Conservation (phyloP, 1,284 basidiomycete genomes). For the Trichosporon faecale region DNA sequence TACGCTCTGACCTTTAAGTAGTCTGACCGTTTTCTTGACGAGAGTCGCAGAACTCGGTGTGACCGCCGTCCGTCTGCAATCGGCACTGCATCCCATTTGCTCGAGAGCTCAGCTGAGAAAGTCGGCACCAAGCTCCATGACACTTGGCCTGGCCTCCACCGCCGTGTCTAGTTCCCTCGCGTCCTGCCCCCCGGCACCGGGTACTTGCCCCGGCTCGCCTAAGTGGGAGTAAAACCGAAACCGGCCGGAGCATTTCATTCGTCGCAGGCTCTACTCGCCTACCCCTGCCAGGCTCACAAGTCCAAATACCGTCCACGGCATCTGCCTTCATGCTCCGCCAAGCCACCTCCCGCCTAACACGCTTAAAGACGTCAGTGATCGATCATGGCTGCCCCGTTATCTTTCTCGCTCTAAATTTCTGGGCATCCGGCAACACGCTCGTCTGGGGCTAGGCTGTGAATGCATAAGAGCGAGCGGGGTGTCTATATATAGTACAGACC, state of each 20-base stretch:
- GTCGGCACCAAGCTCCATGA: neutral
- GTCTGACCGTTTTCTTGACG: neutral
- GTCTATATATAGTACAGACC: constrained; percentile 10
- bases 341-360: neutral
- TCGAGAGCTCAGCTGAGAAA: neutral
- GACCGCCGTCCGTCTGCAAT: neutral
- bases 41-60: neutral
- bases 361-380: neutral
- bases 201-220: constrained; percentile 10
- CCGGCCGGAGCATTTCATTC: neutral
- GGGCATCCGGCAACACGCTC: no score
- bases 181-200: constrained; percentile 1
- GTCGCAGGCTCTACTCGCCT: neutral
- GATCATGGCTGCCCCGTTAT: neutral
- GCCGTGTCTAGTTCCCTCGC: neutral
- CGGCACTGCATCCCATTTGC: constrained; percentile 9
- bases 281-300: neutral
- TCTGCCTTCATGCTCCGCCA: neutral
- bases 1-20: constrained; percentile 5
- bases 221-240: constrained; percentile 3
- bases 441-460: constrained; percentile 2
- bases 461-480: constrained; percentile 16
- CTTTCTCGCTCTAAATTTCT: neutral
- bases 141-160: constrained; percentile 3
- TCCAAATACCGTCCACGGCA: neutral